A percentile compares a stretch with the other conserved stretches of the same genome.
phyloP scores from a whole-genome alignment of 352 stramenopile genomes.

The Pythium biforme region DNA sequence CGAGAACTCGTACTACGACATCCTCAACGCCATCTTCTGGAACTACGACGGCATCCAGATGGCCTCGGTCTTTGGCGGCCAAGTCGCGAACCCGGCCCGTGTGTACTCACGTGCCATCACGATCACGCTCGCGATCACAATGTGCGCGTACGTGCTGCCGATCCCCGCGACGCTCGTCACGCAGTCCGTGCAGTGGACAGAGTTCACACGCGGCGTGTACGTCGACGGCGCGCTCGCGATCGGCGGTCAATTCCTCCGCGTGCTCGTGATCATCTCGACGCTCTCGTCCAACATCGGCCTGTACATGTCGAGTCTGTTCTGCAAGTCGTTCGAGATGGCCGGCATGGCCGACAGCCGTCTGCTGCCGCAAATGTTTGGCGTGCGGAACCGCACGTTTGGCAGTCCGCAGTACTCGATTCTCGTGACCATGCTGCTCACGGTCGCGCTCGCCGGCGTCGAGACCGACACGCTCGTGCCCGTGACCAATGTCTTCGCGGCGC shows the following conservation, averaged over 20 bases:
- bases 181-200: constrained; percentile 36
- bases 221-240: constrained; percentile 62
- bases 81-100: constrained; percentile 72
- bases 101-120: constrained; percentile 78
- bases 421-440: constrained; percentile 34
- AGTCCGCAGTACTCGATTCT: constrained; percentile 46
- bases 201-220: constrained; percentile 86
- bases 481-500: constrained; percentile 88
- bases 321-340: constrained; percentile 85
- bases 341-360: constrained; percentile 81
- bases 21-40: constrained; percentile 92
- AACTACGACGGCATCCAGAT: constrained; percentile 91
- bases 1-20: constrained; percentile 16
- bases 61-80: constrained; percentile 77
- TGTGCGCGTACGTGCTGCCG: constrained; percentile 81
- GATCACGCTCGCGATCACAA: constrained; percentile 54
- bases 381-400: constrained; percentile 35
- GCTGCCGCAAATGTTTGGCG: constrained; percentile 76
- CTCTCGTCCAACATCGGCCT: constrained; percentile 84
- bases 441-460: constrained; percentile 36
- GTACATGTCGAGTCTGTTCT: constrained; percentile 90
- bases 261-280: constrained; percentile 77
- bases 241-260: constrained; percentile 78
- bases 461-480: constrained; percentile 77
- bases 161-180: constrained; percentile 72